These are phyloP conservation scores for Raphanus hybrid DNA, from an alignment of 441 rosid genomes.

Conservation along the genomic window DNA sequence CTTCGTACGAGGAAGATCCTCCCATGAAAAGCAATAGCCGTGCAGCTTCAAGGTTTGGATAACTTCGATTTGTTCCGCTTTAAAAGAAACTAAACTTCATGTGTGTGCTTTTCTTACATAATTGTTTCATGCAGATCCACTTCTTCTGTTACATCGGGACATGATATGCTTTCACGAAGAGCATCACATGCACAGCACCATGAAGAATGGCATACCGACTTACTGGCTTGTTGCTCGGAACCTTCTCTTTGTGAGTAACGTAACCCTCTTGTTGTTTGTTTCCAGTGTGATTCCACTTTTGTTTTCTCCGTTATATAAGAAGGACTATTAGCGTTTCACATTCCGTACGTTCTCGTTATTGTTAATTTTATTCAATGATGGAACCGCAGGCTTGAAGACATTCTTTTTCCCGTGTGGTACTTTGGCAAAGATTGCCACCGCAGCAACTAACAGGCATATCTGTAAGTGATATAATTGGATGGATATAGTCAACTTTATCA, in stretches of 20 bases:
- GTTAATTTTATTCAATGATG: too few relatives aligned
- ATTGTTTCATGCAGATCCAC: too few relatives aligned
- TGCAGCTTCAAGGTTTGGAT: constrained; percentile 45
- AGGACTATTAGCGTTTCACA: background rate
- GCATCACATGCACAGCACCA: constrained; percentile 27
- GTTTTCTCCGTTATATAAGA: background rate
- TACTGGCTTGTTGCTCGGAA: constrained; percentile 94
- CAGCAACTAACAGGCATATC: constrained; percentile 78
- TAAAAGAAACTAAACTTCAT: too few relatives aligned
- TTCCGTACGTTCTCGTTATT: constrained; percentile 8
- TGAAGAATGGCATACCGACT: constrained; percentile 93
- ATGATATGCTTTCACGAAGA: too few relatives aligned
- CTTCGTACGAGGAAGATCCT: constrained; percentile 50
- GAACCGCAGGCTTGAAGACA: constrained; percentile 75
- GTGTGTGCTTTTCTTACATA: too few relatives aligned
- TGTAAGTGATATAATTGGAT: constrained; percentile 55
- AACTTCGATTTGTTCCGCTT: too few relatives aligned
- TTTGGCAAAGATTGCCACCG: constrained; percentile 82
- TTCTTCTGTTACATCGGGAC: too few relatives aligned
- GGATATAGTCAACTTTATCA: too few relatives aligned
- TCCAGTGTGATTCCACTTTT: background rate
- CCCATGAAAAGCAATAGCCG: constrained; percentile 55
- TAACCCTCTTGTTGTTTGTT: background rate
- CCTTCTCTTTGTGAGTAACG: constrained; percentile 79
- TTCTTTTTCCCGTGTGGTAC: constrained; percentile 93